Conservation (phyloP, 2,329 filamentous ascomycete genomes). For the Hymenoscyphus infarciens region DNA sequence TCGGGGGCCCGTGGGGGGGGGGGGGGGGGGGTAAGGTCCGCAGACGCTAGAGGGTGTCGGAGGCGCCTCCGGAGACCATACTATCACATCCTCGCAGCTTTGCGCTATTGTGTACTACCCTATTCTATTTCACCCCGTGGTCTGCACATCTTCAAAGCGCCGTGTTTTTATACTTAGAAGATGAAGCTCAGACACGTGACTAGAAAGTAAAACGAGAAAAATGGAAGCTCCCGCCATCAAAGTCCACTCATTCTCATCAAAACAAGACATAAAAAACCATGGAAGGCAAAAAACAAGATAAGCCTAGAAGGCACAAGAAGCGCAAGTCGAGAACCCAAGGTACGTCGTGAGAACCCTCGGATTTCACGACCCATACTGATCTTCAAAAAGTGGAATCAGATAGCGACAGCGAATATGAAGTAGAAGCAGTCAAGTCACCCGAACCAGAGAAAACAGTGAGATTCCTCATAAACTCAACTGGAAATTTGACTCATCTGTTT, state of each 20-base stretch:
- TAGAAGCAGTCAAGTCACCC: constrained; percentile 7
- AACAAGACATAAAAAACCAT: constrained; percentile 12
- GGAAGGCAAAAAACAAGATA: constrained; percentile 17
- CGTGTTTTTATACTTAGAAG: no score
- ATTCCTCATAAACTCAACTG: background rate
- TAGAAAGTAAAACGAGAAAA: background rate
- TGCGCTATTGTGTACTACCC: no score
- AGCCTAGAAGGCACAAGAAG: constrained; percentile 31
- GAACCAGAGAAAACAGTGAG: constrained; percentile 5
- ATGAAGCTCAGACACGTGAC: no score
- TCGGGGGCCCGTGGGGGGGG: no score
- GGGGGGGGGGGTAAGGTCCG: no score
- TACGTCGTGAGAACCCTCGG: constrained; percentile 10
- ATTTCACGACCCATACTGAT: constrained; percentile 2
- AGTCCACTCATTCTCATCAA: background rate
- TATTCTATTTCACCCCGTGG: no score
- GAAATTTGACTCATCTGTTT: background rate
- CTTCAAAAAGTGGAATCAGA: constrained; percentile 21
- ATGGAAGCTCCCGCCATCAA: background rate
- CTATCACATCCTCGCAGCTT: no score
- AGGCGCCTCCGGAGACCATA: no score
- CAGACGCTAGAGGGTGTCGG: no score
- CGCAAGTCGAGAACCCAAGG: constrained; percentile 33
- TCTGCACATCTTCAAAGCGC: no score
- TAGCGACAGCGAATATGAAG: constrained; percentile 21